Conservation (phyloP, 495 filamentous ascomycete species). For the Tuber calosporum region DNA sequence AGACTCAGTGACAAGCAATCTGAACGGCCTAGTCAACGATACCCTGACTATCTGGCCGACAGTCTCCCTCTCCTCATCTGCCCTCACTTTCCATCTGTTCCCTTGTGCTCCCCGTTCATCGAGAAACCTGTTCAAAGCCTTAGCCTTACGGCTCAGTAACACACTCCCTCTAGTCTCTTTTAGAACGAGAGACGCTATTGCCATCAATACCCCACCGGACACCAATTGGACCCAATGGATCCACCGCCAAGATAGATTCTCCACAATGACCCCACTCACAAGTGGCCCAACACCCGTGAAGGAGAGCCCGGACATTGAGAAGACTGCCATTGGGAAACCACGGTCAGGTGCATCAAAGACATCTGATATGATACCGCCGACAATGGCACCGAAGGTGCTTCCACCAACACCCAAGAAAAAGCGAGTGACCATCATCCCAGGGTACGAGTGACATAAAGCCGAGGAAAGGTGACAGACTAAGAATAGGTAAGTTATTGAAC, state of each 20-base stretch:
- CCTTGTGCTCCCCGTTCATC: slow-evolving; percentile 52
- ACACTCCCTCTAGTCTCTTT: slow-evolving; percentile 80
- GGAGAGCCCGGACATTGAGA: slow-evolving; percentile 64
- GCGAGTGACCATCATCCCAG: slow-evolving; percentile 68
- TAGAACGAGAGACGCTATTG: slow-evolving; percentile 59
- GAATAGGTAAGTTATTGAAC: background rate
- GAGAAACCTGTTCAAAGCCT: slow-evolving; percentile 70
- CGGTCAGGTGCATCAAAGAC: slow-evolving; percentile 72
- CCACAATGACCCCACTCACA: slow-evolving; percentile 61
- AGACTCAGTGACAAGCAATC: slow-evolving; percentile 79
- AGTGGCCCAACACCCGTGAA: slow-evolving; percentile 80
- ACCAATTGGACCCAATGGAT: slow-evolving; percentile 84
- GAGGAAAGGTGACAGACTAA: slow-evolving; percentile 63
- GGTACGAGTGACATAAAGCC: slow-evolving; percentile 62
- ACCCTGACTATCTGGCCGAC: slow-evolving; percentile 66
- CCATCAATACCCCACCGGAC: slow-evolving; percentile 55
- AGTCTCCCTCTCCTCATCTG: slow-evolving; percentile 68
- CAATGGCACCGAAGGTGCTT: slow-evolving; percentile 83
- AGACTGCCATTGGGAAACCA: slow-evolving; percentile 86
- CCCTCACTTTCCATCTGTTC: slow-evolving; percentile 77
- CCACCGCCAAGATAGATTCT: slow-evolving; percentile 71
- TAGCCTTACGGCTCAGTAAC: slow-evolving; percentile 69
- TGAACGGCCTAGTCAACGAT: slow-evolving; percentile 72
- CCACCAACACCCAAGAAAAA: slow-evolving; percentile 69
- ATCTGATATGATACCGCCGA: slow-evolving; percentile 84